Conservation (phyloP, 257 asterid genomes). For the Solanum pimpinellifolium region DNA sequence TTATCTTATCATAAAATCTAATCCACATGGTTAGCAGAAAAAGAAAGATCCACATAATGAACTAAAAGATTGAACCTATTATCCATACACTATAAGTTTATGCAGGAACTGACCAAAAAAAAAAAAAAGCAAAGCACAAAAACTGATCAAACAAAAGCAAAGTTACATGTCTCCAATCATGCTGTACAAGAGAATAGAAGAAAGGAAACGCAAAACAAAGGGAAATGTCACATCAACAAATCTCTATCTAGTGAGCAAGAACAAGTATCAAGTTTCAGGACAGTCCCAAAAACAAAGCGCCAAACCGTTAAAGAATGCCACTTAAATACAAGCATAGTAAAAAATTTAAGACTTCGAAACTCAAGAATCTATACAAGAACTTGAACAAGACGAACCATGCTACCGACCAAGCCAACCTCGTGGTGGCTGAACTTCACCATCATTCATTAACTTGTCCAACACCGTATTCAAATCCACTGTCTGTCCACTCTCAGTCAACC, state of each 20-base stretch:
- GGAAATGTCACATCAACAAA: background rate
- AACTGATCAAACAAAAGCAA: background rate
- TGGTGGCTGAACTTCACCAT: slow-evolving; percentile 54
- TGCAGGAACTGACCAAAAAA: background rate
- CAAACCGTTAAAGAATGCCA: background rate
- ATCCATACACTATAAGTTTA: background rate
- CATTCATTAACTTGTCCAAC: slow-evolving; percentile 93
- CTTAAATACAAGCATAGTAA: background rate
- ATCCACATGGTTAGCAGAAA: background rate
- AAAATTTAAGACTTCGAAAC: background rate
- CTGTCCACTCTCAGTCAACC: slow-evolving; percentile 87
- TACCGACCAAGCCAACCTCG: slow-evolving; percentile 76
- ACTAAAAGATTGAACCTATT: background rate
- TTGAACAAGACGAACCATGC: background rate
- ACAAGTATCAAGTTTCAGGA: background rate
- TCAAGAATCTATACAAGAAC: slow-evolving; percentile 27
- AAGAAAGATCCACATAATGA: background rate
- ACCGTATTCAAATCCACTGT: slow-evolving; percentile 83
- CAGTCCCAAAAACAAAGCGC: background rate
- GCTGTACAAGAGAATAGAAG: background rate
- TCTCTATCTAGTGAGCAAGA: slow-evolving; percentile 8
- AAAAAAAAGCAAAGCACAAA: background rate
- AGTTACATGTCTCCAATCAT: background rate
- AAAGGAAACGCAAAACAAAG: background rate
- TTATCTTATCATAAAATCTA: background rate